Base-by-base conservation (phyloP, 495 filamentous ascomycete species). In the Wilcoxina mikolae region DNA sequence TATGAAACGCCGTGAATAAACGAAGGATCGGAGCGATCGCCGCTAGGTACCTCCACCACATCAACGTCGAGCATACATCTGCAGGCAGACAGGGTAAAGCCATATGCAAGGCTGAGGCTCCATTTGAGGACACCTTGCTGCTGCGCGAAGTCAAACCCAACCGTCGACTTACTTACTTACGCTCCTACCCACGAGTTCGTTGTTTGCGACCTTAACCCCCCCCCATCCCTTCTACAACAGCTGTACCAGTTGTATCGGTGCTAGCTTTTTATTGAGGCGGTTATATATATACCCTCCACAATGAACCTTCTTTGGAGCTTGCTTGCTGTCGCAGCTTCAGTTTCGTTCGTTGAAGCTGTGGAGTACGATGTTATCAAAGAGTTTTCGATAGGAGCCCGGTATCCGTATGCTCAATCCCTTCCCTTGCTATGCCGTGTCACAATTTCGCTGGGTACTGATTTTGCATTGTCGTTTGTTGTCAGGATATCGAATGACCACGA, bases 401-500 rank as follows among this genome's bases (percentile, higher is more conserved):
- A 65, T 49, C 63, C 63, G 63, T 66, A 49, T 18, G 58, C 54
- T 51, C n/a, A 25, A n/a, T 33, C 27, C 25, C 44, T 22, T 50
- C 28, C 24, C 29, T 27, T 18, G n/a, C 20, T 17, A n/a, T 7
- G 10, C 31, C 24, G 44, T 46, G 18, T 24, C 29, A 20, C 51
- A 56, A 49, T 43, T 31, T 7, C 18, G 28, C 39, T 1, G 45
- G 44, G 44, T 35, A 55, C 22, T 44, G 45, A 27, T 26, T 69
- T 73, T 53, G 73, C 53, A 18, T 50, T 25, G 41, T 46, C 39
- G 39, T 18, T 24, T 27, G 28, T 12, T 20, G 10, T 33, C 58
- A 80, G 75, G 38, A 68, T 85, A 59, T 80, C 82, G 9, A 73
- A 74, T 17, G 76, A 73, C 60, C 65, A 68, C 43, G 68, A 75